phyloP scores from a whole-genome alignment of 345 rosid genomes.

The Trapa bicornis region DNA sequence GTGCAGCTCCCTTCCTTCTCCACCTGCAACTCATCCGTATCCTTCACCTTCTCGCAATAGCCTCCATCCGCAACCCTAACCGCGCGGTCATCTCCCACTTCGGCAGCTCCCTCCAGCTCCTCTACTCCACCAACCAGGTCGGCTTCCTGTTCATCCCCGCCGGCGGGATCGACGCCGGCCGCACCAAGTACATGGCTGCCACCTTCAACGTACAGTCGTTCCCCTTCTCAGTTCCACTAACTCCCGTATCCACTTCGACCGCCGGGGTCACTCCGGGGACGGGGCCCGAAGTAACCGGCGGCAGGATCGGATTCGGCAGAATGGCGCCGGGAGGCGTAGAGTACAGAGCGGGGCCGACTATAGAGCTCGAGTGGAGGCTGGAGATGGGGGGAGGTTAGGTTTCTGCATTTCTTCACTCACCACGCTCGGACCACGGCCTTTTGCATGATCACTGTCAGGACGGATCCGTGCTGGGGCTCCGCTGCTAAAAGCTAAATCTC shows the following conservation, averaged over 20 bases:
- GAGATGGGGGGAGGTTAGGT: conserved; percentile 79
- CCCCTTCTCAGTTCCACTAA: conserved; percentile 32
- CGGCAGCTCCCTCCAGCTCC: conserved; percentile 86
- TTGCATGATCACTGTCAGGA: conserved; percentile 69
- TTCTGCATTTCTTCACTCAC: conserved; percentile 70
- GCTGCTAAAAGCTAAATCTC: conserved; percentile 26
- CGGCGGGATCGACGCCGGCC: conserved; percentile 68
- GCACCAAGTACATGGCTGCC: conserved; percentile 88
- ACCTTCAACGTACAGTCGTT: conserved; percentile 78
- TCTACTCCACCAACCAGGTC: conserved; percentile 70
- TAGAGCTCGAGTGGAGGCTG: conserved; percentile 88
- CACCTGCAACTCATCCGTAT: conserved; percentile 66
- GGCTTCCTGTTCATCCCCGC: conserved; percentile 99
- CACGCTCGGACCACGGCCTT: conserved; percentile 51
- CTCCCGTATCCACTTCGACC: conserved; percentile 33
- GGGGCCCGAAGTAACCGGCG: conserved; percentile 37
- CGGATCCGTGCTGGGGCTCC: conserved; percentile 86
- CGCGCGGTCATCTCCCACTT: conserved; percentile 76
- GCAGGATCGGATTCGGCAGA: conserved; percentile 11
- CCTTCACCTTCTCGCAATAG: conserved; percentile 85
- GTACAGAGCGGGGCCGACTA: conserved; percentile 58
- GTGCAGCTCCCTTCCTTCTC: conserved; percentile 93
- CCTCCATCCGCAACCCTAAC: conserved; percentile 78
- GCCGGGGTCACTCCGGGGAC: conserved; percentile 53
- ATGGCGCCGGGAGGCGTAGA: conserved; percentile 3